Evolutionary conservation across 345 rosid species (phyloP).

Genomic region (Erysimum cheiranthoides): DNA sequence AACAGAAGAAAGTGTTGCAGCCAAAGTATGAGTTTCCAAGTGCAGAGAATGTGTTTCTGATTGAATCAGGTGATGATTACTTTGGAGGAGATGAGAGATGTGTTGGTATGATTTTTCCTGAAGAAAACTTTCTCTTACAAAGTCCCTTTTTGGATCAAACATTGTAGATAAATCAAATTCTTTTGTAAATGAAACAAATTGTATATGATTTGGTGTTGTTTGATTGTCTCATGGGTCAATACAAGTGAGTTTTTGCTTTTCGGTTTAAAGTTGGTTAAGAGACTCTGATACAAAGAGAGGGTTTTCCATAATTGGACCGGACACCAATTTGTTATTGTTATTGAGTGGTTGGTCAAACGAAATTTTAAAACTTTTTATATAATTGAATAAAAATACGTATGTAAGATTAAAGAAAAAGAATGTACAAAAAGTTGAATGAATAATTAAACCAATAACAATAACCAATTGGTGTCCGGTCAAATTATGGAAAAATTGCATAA

Average conservation of each 20-base stretch:
- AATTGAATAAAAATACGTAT: no score
- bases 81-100: constrained; percentile 25
- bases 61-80: constrained; percentile 24
- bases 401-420: no score
- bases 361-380: no score
- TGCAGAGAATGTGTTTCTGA: constrained; percentile 45
- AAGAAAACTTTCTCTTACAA: constrained; percentile 34
- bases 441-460: no score
- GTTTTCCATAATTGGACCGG: background rate
- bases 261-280: background rate
- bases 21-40: constrained; percentile 44
- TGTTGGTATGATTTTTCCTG: constrained; percentile 39
- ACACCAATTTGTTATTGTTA: no score
- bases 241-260: background rate
- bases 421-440: no score
- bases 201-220: background rate
- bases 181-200: constrained; percentile 1
- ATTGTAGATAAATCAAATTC: constrained; percentile 2
- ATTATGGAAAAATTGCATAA: no score
- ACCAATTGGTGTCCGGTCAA: no score
- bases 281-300: background rate
- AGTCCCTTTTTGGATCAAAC: constrained; percentile 18
- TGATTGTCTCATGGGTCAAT: background rate
- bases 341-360: no score
- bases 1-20: constrained; percentile 43